Base-by-base conservation (phyloP, 2,329 filamentous ascomycete species). In the Fusarium heterosporum region DNA sequence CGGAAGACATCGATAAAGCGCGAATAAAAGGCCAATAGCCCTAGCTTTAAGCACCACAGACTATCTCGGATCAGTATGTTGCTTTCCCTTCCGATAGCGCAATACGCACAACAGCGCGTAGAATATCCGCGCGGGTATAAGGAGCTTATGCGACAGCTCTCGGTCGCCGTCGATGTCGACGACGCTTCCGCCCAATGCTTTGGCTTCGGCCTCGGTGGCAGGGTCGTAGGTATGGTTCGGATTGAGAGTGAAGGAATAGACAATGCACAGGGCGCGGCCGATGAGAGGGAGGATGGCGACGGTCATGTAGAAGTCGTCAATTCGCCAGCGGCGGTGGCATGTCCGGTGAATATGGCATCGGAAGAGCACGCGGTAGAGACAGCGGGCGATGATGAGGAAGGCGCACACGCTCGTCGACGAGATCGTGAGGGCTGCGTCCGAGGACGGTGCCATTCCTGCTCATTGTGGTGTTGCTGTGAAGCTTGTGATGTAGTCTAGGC, bases 261-360 rank as follows among this genome's bases (percentile, higher is more conserved):
- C 16, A 43, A 76, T 76, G 39, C 70, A 71, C 12, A 61, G 13
- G 1, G 73, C 71, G 19, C 74, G 74, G 6, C 60, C 74, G 56
- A 74, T 53, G 17, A 76, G 73, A 14, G 74, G 74, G 1, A 76
- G 41, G 8, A 76, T 64, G 6, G 74, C 74, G 9, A 76, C 62
- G 16, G 72, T 73, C 72, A 76, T 76, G 67, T 75, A 76, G 30
- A 73, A 69, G 46, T 76, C 74, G 59, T 76, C 74, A 63, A 66
- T 64, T 59, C 73, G 74, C 74, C 74, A 76, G 17, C 49, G 69
- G 1, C 74, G 73, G 48, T 76, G 74, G 57, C 74, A 76, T 25
- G 69, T 67, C 12, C 42, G 47, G 61, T 76, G 74, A 11, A 68
- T 54, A 19, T 64, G 63, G 55, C 74, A 76, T 17, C 71, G 73